Conservation (phyloP, 805 yeast species). For the Candida nanaspora region DNA sequence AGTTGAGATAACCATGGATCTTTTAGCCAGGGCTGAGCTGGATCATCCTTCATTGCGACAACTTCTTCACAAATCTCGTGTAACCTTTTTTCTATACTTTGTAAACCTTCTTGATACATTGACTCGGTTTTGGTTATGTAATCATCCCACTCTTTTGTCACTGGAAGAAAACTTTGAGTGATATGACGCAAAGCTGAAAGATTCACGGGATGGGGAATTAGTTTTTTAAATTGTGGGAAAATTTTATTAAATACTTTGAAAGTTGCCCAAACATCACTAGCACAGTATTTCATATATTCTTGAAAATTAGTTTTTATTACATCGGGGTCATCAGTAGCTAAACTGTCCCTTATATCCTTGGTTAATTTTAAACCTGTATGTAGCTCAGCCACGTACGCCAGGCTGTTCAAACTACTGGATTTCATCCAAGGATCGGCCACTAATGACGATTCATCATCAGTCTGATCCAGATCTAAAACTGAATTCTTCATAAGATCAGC, state of each 20-base stretch:
- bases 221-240: constrained; percentile 56
- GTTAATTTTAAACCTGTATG: constrained; percentile 66
- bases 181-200: constrained; percentile 78
- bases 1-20: constrained; percentile 92
- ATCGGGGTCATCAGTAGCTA: constrained; percentile 46
- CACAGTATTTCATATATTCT: constrained; percentile 70
- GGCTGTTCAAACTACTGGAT: constrained; percentile 68
- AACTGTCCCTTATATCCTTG: constrained; percentile 61
- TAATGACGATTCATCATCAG: constrained; percentile 17
- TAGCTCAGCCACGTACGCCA: constrained; percentile 70
- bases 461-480: constrained; percentile 21
- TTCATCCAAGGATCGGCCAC: constrained; percentile 83
- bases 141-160: constrained; percentile 62
- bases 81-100: constrained; percentile 51
- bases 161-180: constrained; percentile 72
- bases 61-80: constrained; percentile 53
- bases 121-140: constrained; percentile 67
- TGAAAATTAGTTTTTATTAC: constrained; percentile 52
- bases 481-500: constrained; percentile 22
- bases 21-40: constrained; percentile 32
- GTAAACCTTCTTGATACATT: constrained; percentile 51
- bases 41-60: constrained; percentile 35
- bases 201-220: constrained; percentile 91
- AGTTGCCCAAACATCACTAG: constrained; percentile 75
- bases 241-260: constrained; percentile 59